phyloP scores from a whole-genome alignment of 441 rosid genomes.

The Biscutella laevigata region DNA sequence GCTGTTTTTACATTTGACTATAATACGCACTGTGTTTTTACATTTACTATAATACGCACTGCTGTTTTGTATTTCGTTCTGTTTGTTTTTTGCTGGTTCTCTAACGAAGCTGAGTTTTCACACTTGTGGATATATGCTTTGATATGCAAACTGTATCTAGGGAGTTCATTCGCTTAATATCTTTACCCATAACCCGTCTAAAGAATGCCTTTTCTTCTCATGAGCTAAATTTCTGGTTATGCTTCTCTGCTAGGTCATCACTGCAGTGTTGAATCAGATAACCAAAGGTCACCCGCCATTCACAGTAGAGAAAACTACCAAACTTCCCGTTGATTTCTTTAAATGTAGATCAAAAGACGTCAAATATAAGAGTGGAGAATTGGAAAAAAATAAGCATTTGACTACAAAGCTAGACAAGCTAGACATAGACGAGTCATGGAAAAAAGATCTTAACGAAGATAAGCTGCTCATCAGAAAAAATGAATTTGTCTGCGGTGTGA shows the following conservation, averaged over 20 bases:
- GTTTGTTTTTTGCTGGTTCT: not conserved
- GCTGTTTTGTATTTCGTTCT: not conserved
- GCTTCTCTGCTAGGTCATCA: slow-evolving; percentile 53
- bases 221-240: slow-evolving; percentile 10
- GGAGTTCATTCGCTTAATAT: slow-evolving; percentile 2
- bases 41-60: not conserved
- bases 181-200: not conserved
- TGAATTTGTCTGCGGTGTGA: slow-evolving; percentile 79
- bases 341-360: slow-evolving; percentile 36
- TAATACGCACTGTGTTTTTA: too few species aligned
- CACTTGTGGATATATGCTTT: not conserved
- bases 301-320: slow-evolving; percentile 72
- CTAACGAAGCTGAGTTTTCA: slow-evolving; percentile 1
- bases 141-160: not conserved
- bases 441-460: slow-evolving; percentile 53
- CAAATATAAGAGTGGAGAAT: slow-evolving; percentile 14
- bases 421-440: slow-evolving; percentile 20
- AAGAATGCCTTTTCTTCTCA: not conserved
- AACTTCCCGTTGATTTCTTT: slow-evolving; percentile 73
- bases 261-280: slow-evolving; percentile 69
- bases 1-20: too few species aligned
- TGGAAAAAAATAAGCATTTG: slow-evolving; percentile 20
- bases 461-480: slow-evolving; percentile 59
- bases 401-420: too few species aligned
- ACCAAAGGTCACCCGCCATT: slow-evolving; percentile 77